Base-by-base conservation (phyloP, 768 basidiomycete genomes). In the Suillus fuscotomentosus region DNA sequence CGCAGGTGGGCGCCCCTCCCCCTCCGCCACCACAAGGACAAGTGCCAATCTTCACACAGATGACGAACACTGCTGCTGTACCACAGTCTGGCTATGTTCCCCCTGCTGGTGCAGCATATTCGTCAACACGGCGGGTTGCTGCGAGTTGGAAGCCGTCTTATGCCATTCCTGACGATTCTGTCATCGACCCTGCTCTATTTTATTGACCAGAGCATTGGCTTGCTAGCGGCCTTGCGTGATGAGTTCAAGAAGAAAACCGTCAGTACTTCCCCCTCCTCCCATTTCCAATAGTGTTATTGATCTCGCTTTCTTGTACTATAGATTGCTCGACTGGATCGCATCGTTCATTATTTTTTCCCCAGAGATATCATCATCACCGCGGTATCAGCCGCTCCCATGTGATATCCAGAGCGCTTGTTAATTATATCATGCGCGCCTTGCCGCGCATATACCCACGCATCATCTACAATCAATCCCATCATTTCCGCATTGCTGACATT, bases 51-150 rank as follows among this genome's bases (percentile, higher is more conserved):
- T 73, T 73, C 61, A 70, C 67, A 57, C 77, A 68, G 68, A 70
- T 72, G 73, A 70, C 72, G 7, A 70, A 72, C 43, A 51, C 69
- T 3, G 42, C 69, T 10, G 56, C 54, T 22, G 51, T 65, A 7
- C 62, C 66, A 9, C 50, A 66, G 22, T 27, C 61, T 24, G 65
- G 63, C 8, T 88, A 88, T 66, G 72, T 78, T 0, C 87, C 88
- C 6, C 86, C 88, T 15, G 65, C 85, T 14, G 88, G 86, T 57
- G 87, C 87, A 24, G 70, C 75, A 4, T 69, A 82, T 63, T 80
- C 82, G 1, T 79, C 82, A 10, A 81, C 76, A 31, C 82, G 87
- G 48, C 84, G 88, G 5, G 87, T 85, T 45, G 87, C 72, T 10
- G 86, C 76, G 3, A 83, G 75, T 60, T 89, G 86, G 85, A 78